Percentiles rank a stretch among this genome's conserved stretches.
Conservation (phyloP, 2,329 filamentous ascomycete genomes). For the Metarhizium robertsii region DNA sequence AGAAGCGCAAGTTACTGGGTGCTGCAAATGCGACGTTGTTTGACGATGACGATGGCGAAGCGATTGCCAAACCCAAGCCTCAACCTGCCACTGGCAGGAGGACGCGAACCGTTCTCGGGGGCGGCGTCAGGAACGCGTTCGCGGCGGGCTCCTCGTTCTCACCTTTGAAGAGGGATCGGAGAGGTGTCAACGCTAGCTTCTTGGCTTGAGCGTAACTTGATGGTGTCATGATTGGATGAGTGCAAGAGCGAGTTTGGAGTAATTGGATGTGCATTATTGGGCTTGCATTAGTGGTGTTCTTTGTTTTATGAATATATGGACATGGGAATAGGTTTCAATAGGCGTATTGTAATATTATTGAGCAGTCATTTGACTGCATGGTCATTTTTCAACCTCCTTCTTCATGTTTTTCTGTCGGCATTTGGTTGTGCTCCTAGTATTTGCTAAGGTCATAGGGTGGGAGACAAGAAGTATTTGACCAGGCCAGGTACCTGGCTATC, state of each 20-base stretch:
- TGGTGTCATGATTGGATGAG: neutral
- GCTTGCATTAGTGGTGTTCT: neutral
- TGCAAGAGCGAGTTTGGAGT: constrained; percentile 1
- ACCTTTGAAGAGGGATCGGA: constrained; percentile 61
- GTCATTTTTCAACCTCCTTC: neutral
- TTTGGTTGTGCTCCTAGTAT: too few species aligned
- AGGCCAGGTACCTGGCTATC: too few species aligned
- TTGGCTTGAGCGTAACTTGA: constrained; percentile 27
- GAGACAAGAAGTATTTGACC: too few species aligned
- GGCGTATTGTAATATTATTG: neutral
- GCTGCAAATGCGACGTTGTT: constrained; percentile 57
- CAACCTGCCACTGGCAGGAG: constrained; percentile 4
- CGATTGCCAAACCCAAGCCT: constrained; percentile 9
- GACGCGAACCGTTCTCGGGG: constrained; percentile 11
- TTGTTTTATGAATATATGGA: neutral
- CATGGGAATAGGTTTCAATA: neutral
- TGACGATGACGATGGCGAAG: constrained; percentile 52
- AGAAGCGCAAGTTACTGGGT: constrained; percentile 65
- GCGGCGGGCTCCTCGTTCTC: constrained; percentile 50
- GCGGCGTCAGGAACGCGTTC: constrained; percentile 35
- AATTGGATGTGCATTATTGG: neutral
- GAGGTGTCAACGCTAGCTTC: constrained; percentile 54
- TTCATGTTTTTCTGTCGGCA: neutral
- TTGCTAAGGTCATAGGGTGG: too few species aligned
- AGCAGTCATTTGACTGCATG: neutral